Percentiles rank a stretch among this genome's conserved stretches.
phyloP scores from a whole-genome alignment of 1,139 yeast species.

The Wickerhamiella infanticola region DNA sequence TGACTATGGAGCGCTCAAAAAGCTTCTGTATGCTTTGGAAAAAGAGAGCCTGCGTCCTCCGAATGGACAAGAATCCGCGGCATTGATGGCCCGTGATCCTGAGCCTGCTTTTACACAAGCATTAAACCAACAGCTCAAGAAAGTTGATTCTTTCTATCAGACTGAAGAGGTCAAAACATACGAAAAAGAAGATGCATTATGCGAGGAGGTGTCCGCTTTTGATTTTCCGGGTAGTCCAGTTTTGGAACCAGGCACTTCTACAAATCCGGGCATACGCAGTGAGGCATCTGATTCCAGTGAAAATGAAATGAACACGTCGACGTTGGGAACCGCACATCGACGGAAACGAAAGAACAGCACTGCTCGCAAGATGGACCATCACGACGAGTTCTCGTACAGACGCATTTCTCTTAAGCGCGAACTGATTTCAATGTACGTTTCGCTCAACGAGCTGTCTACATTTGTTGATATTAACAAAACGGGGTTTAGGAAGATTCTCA shows the following conservation, averaged over 20 bases:
- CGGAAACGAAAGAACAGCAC: not conserved
- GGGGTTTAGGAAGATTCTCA: slow-evolving; percentile 77
- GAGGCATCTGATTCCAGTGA: slow-evolving; percentile 8
- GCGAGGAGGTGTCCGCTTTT: not conserved
- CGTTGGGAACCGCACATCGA: not conserved
- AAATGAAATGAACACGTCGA: slow-evolving; percentile 8
- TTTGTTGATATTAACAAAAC: slow-evolving; percentile 69
- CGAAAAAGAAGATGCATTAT: slow-evolving; percentile 32
- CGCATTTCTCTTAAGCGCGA: not conserved
- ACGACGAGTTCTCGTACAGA: not conserved
- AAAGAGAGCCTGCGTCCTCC: slow-evolving; percentile 21
- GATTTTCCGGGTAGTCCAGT: not conserved
- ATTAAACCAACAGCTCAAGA: slow-evolving; percentile 39
- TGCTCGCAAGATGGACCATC: not conserved
- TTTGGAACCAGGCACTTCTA: not conserved
- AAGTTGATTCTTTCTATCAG: slow-evolving; percentile 41
- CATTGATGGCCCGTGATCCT: slow-evolving; percentile 31
- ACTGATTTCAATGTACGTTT: slow-evolving; percentile 36
- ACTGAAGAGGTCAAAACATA: slow-evolving; percentile 35
- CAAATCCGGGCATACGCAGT: not conserved
- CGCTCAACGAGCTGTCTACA: slow-evolving; percentile 69
- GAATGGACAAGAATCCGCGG: slow-evolving; percentile 23
- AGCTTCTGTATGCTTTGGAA: slow-evolving; percentile 38
- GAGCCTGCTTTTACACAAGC: slow-evolving; percentile 35
- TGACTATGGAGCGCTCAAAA: slow-evolving; percentile 49